phyloP scores from a whole-genome alignment of 805 yeast genomes.

The Monosporozyma solicola region DNA sequence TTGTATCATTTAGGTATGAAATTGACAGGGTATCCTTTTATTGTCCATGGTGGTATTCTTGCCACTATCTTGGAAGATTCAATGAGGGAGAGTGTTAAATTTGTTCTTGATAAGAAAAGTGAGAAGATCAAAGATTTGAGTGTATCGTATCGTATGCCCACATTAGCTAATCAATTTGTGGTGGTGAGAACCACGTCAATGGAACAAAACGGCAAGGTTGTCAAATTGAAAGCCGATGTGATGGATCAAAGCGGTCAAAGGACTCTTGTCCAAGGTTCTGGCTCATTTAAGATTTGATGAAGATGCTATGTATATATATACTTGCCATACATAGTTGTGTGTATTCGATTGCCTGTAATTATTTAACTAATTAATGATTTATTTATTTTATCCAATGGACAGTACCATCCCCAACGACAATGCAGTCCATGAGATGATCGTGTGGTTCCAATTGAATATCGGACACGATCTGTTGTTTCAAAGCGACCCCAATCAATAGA shows the following conservation, averaged over 20 bases:
- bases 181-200: constrained; percentile 46
- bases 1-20: constrained; percentile 70
- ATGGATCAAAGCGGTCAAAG: constrained; percentile 42
- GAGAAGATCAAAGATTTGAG: constrained; percentile 34
- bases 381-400: constrained; percentile 7
- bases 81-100: constrained; percentile 44
- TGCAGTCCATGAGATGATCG: constrained; percentile 26
- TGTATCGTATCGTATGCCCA: constrained; percentile 55
- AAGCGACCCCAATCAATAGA: constrained; percentile 23
- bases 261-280: constrained; percentile 48
- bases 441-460: constrained; percentile 23
- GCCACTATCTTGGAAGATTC: constrained; percentile 76
- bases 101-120: constrained; percentile 26
- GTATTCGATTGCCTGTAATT: constrained; percentile 13
- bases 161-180: constrained; percentile 69
- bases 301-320: background rate
- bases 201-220: constrained; percentile 26
- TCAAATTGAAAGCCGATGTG: constrained; percentile 39
- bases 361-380: constrained; percentile 28
- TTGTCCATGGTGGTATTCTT: constrained; percentile 82
- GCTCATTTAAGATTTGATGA: constrained; percentile 29
- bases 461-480: constrained; percentile 22
- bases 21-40: constrained; percentile 78
- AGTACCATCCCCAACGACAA: constrained; percentile 24
- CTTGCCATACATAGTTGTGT: too few relatives aligned